Evolutionary conservation across 2,329 filamentous ascomycete species (phyloP).

Genomic region (Phoma sp.): DNA sequence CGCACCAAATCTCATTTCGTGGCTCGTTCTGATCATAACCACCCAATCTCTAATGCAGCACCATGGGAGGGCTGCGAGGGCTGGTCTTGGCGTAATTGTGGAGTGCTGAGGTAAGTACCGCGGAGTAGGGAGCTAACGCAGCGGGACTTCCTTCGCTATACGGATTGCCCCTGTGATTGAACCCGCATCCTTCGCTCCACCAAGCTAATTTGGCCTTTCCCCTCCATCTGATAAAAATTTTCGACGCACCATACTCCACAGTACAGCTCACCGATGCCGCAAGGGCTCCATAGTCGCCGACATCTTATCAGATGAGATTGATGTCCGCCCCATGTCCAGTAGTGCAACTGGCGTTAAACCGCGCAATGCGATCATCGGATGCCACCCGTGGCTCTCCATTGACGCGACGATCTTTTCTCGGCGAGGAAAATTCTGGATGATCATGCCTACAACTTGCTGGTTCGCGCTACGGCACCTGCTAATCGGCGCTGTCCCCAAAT

Average conservation of each 20-base stretch:
- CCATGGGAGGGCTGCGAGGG: too few relatives aligned
- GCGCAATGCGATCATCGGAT: conserved; percentile 24
- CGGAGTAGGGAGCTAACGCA: background rate
- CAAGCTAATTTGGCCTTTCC: conserved; percentile 8
- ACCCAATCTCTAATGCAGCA: too few relatives aligned
- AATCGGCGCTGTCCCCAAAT: conserved; percentile 26
- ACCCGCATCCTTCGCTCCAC: conserved; percentile 21
- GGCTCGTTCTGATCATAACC: too few relatives aligned
- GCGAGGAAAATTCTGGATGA: conserved; percentile 20
- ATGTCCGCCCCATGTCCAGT: conserved; percentile 15
- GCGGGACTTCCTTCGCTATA: background rate
- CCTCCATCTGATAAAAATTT: conserved; percentile 37
- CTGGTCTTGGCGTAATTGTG: background rate
- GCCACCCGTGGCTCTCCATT: conserved; percentile 9
- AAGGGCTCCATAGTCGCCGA: background rate
- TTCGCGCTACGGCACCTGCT: conserved; percentile 16
- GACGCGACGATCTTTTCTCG: conserved; percentile 24
- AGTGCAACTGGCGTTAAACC: conserved; percentile 12
- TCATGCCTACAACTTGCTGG: conserved; percentile 12
- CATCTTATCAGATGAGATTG: conserved; percentile 43
- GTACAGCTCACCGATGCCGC: conserved; percentile 27
- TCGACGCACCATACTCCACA: conserved; percentile 7
- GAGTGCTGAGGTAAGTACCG: background rate
- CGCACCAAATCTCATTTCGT: too few relatives aligned
- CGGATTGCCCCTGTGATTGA: background rate